A percentile compares a stretch with the other conserved stretches of the same genome.
Evolutionary conservation across 1,139 yeast species (phyloP).

Genomic region (Pichia sp.): DNA sequence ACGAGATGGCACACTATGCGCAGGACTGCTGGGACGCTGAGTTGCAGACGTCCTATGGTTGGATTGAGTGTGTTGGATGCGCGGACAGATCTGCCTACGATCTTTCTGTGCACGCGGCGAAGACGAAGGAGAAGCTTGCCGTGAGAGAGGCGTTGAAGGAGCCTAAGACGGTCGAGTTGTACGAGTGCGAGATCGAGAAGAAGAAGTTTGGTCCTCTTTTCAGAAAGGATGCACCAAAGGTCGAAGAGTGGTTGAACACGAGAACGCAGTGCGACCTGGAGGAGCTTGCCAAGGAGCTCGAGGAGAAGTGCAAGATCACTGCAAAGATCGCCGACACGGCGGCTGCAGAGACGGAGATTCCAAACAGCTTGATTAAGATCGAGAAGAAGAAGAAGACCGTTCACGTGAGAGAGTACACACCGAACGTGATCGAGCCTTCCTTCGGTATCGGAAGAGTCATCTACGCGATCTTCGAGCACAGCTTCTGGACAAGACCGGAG

Average conservation of each 20-base stretch:
- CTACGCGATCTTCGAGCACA: conserved; percentile 89
- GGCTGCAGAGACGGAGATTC: conserved; percentile 49
- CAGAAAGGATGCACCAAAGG: conserved; percentile 93
- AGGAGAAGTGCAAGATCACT: conserved; percentile 57
- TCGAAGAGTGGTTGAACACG: conserved; percentile 70
- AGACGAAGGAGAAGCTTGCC: conserved; percentile 90
- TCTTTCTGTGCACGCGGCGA: conserved; percentile 89
- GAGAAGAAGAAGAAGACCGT: conserved; percentile 77
- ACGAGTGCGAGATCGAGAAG: conserved; percentile 82
- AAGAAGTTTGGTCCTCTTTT: conserved; percentile 97
- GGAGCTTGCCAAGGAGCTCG: conserved; percentile 66
- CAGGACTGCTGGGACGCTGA: conserved; percentile 99
- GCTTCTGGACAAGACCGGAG: conserved; percentile 92
- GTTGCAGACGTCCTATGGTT: conserved; percentile 90
- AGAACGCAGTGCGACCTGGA: conserved; percentile 87
- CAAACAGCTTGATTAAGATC: conserved; percentile 64
- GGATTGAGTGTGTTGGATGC: conserved; percentile 99
- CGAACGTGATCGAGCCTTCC: conserved; percentile 98
- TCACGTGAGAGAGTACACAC: conserved; percentile 92
- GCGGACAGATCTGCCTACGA: conserved; percentile 99
- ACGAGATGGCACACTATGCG: conserved; percentile 99
- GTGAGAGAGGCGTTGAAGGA: conserved; percentile 86
- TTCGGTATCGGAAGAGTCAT: conserved; percentile 98
- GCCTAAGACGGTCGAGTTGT: conserved; percentile 78
- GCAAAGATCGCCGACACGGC: conserved; percentile 38